A percentile compares a stretch with the other conserved stretches of the same genome.
These are phyloP conservation scores for Nakazawaea sp. DNA, from an alignment of 805 yeast genomes.

Conservation along the genomic window DNA sequence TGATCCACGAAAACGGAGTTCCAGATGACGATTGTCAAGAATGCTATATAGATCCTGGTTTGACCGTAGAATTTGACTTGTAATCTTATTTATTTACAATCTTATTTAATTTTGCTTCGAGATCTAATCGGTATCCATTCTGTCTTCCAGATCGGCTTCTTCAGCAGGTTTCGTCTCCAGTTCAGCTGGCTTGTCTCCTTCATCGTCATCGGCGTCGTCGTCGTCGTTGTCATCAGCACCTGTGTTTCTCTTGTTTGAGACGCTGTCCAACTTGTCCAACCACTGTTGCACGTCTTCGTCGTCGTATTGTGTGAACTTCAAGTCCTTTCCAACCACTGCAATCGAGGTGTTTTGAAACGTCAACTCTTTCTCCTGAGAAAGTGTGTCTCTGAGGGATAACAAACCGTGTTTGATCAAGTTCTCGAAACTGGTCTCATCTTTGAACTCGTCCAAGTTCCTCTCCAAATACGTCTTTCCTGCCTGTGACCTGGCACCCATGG, in stretches of 20 bases:
- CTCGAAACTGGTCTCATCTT: slow-evolving; percentile 52
- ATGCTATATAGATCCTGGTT: slow-evolving; percentile 59
- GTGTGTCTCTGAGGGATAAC: slow-evolving; percentile 86
- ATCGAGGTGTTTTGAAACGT: slow-evolving; percentile 79
- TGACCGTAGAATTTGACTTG: slow-evolving; percentile 24
- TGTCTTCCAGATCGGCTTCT: slow-evolving; percentile 6
- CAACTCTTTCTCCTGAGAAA: slow-evolving; percentile 90
- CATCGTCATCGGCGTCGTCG: slow-evolving; percentile 19
- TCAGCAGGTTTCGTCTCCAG: slow-evolving; percentile 20
- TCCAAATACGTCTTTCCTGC: slow-evolving; percentile 96
- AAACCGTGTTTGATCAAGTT: slow-evolving; percentile 81
- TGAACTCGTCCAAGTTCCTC: slow-evolving; percentile 67
- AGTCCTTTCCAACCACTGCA: slow-evolving; percentile 84
- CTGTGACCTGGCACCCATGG: slow-evolving; percentile 98
- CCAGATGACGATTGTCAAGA: slow-evolving; percentile 80
- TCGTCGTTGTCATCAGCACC: slow-evolving; percentile 25
- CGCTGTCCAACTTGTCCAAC: slow-evolving; percentile 69
- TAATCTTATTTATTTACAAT: neutral
- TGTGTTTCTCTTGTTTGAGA: slow-evolving; percentile 48
- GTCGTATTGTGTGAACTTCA: slow-evolving; percentile 70
- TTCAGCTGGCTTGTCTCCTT: slow-evolving; percentile 21
- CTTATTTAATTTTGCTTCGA: too few relatives aligned
- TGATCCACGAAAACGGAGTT: slow-evolving; percentile 79
- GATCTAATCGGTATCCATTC: slow-evolving; percentile 22
- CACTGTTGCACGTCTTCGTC: slow-evolving; percentile 83